Evolutionary conservation across 73 alveolate species (phyloP).

Genomic region (Symbiodinium pilosum): DNA sequence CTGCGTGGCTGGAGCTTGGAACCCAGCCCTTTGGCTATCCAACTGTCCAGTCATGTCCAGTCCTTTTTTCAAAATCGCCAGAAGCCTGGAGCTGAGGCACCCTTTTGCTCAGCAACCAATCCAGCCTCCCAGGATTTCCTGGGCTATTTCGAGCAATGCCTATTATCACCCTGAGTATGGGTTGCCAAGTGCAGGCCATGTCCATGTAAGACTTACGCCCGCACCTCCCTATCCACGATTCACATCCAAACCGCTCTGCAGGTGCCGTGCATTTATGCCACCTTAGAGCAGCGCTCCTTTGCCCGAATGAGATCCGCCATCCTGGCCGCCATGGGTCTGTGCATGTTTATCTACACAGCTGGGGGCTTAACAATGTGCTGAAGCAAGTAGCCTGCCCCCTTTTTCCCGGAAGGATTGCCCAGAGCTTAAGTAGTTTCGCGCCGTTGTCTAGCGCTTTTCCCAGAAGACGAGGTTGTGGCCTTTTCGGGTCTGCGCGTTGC

Average conservation of each 20-base stretch:
- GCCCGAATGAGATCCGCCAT: not conserved
- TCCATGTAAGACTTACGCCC: too few species aligned
- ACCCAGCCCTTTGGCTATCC: too few species aligned
- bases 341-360: not conserved
- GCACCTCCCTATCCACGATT: too few species aligned
- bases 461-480: slow-evolving; percentile 13
- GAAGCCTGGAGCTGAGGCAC: not conserved
- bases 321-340: not conserved
- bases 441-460: too few species aligned
- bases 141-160: not conserved
- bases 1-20: not conserved
- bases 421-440: too few species aligned
- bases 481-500: not conserved
- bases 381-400: too few species aligned
- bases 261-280: slow-evolving; percentile 9
- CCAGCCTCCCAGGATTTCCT: not conserved
- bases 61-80: too few species aligned
- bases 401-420: too few species aligned
- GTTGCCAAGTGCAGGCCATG: slow-evolving; percentile 12
- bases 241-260: too few species aligned
- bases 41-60: too few species aligned
- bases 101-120: not conserved
- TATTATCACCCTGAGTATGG: not conserved
- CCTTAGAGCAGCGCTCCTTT: not conserved
- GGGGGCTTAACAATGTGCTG: not conserved